Percentiles rank a stretch among this genome's conserved stretches.
phyloP scores from a whole-genome alignment of 2,329 filamentous ascomycete species.

The Trichoderma koningii region DNA sequence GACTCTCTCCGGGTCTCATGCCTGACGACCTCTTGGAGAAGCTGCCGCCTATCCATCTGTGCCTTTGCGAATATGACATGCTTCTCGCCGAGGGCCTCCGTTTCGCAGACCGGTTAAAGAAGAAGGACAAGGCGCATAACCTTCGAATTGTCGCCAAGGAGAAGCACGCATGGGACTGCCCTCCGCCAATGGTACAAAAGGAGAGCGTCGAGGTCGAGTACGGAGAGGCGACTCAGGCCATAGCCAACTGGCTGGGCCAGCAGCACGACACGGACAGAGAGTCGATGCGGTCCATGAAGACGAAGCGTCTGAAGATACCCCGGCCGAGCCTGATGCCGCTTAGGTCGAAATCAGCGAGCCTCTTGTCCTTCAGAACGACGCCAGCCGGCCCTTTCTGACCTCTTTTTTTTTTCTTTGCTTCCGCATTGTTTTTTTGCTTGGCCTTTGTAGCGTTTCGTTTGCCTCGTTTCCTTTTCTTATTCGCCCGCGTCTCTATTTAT shows the following conservation, averaged over 20 bases:
- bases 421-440: neutral
- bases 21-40: conserved; percentile 54
- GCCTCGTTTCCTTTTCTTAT: neutral
- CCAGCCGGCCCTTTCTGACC: conserved; percentile 33
- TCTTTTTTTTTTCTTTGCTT: neutral
- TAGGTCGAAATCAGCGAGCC: conserved; percentile 38
- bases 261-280: conserved; percentile 43
- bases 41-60: conserved; percentile 58
- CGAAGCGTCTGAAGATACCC: conserved; percentile 38
- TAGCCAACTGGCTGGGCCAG: conserved; percentile 47
- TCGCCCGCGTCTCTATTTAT: neutral
- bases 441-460: neutral
- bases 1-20: conserved; percentile 61
- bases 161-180: conserved; percentile 54
- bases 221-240: conserved; percentile 45
- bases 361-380: conserved; percentile 38
- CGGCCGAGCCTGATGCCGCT: conserved; percentile 38
- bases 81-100: conserved; percentile 60
- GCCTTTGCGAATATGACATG: conserved; percentile 68
- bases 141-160: conserved; percentile 50
- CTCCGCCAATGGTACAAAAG: conserved; percentile 48
- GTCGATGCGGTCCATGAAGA: conserved; percentile 41
- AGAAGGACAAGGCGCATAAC: conserved; percentile 39
- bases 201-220: conserved; percentile 51
- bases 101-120: conserved; percentile 60